Evolutionary conservation across 2,329 filamentous ascomycete genomes (phyloP).

Genomic region (Fusarium burgessii): DNA sequence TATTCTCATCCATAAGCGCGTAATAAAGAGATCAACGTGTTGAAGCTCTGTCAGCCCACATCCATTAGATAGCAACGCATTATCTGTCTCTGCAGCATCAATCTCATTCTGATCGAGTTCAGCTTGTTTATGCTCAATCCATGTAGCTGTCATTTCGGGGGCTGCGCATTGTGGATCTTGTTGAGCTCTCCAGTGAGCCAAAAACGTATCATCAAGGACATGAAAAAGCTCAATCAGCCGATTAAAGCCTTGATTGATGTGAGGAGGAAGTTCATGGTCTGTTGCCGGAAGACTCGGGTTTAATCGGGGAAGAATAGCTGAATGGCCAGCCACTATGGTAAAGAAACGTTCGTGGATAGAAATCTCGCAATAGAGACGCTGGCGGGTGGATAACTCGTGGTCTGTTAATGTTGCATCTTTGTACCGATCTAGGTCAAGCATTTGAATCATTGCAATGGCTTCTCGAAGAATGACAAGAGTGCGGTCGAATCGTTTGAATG

Average conservation of each 20-base stretch:
- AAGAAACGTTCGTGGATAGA: slow-evolving; percentile 70
- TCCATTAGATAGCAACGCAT: slow-evolving; percentile 40
- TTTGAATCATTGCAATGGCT: slow-evolving; percentile 53
- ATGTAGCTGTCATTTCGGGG: slow-evolving; percentile 50
- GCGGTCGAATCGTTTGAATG: slow-evolving; percentile 60
- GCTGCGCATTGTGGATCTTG: slow-evolving; percentile 33
- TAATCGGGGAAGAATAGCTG: slow-evolving; percentile 50
- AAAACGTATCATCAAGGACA: slow-evolving; percentile 54
- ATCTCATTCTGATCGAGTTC: slow-evolving; percentile 55
- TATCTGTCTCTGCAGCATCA: slow-evolving; percentile 47
- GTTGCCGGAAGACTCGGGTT: slow-evolving; percentile 42
- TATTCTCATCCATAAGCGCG: slow-evolving; percentile 56
- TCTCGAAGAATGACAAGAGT: slow-evolving; percentile 64
- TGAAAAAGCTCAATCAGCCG: slow-evolving; percentile 53
- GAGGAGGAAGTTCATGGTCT: slow-evolving; percentile 50
- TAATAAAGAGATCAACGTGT: slow-evolving; percentile 56
- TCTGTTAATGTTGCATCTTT: slow-evolving; percentile 22
- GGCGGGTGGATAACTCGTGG: slow-evolving; percentile 43
- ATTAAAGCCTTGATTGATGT: slow-evolving; percentile 54
- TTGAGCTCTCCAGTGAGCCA: slow-evolving; percentile 53
- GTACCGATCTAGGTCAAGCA: slow-evolving; percentile 31
- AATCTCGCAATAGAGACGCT: slow-evolving; percentile 66
- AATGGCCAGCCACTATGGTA: slow-evolving; percentile 62
- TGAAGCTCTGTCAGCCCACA: slow-evolving; percentile 53
- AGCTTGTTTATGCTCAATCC: slow-evolving; percentile 56